phyloP scores from a whole-genome alignment of 2,329 filamentous ascomycete genomes.

The Colletotrichum melonis region DNA sequence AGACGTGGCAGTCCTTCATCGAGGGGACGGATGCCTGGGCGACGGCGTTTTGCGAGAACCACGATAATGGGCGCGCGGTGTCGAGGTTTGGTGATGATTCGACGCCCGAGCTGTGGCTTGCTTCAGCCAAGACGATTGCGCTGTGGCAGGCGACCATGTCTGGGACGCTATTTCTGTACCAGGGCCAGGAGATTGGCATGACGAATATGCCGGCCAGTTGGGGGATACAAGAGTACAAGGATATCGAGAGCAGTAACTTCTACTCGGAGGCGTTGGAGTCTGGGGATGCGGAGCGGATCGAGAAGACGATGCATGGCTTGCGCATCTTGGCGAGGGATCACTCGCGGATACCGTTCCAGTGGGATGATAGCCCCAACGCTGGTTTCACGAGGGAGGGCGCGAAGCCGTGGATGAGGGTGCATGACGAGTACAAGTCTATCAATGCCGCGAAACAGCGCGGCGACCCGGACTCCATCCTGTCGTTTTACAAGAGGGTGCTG shows the following conservation, averaged over 20 bases:
- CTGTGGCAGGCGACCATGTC: slow-evolving; percentile 60
- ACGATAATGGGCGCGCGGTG: slow-evolving; percentile 70
- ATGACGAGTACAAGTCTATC: slow-evolving; percentile 65
- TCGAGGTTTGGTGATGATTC: slow-evolving; percentile 63
- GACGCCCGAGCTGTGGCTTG: slow-evolving; percentile 53
- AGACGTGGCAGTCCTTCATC: slow-evolving; percentile 62
- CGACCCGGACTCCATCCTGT: slow-evolving; percentile 62
- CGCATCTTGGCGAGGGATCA: slow-evolving; percentile 72
- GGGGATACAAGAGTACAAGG: slow-evolving; percentile 64
- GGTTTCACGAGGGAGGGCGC: slow-evolving; percentile 64
- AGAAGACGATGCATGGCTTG: slow-evolving; percentile 62
- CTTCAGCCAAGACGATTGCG: slow-evolving; percentile 64
- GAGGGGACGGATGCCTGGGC: slow-evolving; percentile 65
- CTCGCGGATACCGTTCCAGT: slow-evolving; percentile 74
- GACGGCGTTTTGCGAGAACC: slow-evolving; percentile 72
- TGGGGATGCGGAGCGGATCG: slow-evolving; percentile 48
- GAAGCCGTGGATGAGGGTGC: slow-evolving; percentile 76
- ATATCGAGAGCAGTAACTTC: slow-evolving; percentile 64
- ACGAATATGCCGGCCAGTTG: slow-evolving; percentile 63
- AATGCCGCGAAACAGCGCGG: slow-evolving; percentile 64
- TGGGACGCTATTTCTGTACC: slow-evolving; percentile 68
- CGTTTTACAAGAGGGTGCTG: slow-evolving; percentile 69
- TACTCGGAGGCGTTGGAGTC: slow-evolving; percentile 57
- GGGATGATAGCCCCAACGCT: slow-evolving; percentile 67
- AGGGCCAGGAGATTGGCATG: slow-evolving; percentile 73